phyloP scores from a whole-genome alignment of 2,329 filamentous ascomycete species.

The Pseudohalonectria lignicola region DNA sequence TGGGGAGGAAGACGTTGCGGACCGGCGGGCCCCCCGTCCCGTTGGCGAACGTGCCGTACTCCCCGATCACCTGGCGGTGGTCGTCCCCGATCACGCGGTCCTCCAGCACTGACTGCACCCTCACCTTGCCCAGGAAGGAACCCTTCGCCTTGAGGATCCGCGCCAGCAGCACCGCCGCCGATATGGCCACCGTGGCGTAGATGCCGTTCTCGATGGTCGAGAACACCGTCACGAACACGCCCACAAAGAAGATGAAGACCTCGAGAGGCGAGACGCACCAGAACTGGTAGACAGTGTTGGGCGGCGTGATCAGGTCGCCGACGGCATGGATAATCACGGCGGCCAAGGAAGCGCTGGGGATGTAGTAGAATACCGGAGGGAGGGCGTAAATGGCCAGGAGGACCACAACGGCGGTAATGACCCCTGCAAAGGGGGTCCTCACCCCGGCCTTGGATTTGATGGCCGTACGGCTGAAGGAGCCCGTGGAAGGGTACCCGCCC shows the following conservation, averaged over 20 bases:
- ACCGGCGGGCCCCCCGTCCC: slow-evolving; percentile 25
- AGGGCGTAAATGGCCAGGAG: slow-evolving; percentile 69
- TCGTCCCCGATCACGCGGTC: slow-evolving; percentile 62
- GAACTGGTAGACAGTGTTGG: slow-evolving; percentile 88
- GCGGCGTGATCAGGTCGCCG: slow-evolving; percentile 74
- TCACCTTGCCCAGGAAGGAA: slow-evolving; percentile 71
- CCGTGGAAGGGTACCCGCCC: slow-evolving; percentile 85
- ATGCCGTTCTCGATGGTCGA: slow-evolving; percentile 83
- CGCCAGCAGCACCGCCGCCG: slow-evolving; percentile 69
- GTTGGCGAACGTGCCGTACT: slow-evolving; percentile 44
- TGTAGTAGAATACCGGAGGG: slow-evolving; percentile 71
- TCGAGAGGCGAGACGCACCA: slow-evolving; percentile 89
- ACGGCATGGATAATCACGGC: slow-evolving; percentile 80
- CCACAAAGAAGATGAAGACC: slow-evolving; percentile 84
- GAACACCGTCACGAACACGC: slow-evolving; percentile 85
- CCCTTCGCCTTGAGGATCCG: slow-evolving; percentile 75
- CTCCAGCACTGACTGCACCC: slow-evolving; percentile 73
- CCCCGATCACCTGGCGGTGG: slow-evolving; percentile 29
- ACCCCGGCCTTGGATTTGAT: slow-evolving; percentile 81
- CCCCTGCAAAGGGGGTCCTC: slow-evolving; percentile 64
- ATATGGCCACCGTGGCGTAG: slow-evolving; percentile 73
- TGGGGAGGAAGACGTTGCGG: slow-evolving; percentile 76
- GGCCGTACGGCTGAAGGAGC: slow-evolving; percentile 58
- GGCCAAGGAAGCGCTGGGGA: slow-evolving; percentile 58
- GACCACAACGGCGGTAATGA: slow-evolving; percentile 67